Percentiles rank a stretch among this genome's conserved stretches.
phyloP scores from a whole-genome alignment of 164 flowering plant genomes.

The Macadamia integrifolia region DNA sequence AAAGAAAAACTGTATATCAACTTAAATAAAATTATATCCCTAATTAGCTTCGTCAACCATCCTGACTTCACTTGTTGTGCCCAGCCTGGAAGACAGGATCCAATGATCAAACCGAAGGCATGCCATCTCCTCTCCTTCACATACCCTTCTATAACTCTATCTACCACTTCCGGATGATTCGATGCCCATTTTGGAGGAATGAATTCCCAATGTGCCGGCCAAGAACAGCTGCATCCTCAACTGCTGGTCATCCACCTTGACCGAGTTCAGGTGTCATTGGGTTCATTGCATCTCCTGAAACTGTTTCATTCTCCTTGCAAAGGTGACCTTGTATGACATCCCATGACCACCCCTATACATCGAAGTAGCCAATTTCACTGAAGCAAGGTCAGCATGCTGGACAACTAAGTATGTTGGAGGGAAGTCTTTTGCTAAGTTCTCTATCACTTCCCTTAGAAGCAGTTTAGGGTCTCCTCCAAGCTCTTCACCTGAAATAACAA shows the following conservation, averaged over 20 bases:
- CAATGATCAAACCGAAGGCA: too few species aligned
- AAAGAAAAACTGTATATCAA: too few species aligned
- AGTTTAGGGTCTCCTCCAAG: constrained; percentile 10
- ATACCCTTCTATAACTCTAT: too few species aligned
- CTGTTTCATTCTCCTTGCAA: constrained; percentile 15
- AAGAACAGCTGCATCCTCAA: too few species aligned
- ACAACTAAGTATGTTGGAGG: constrained; percentile 22
- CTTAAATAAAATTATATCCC: too few species aligned
- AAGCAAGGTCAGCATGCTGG: constrained; percentile 19
- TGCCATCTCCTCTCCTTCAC: too few species aligned
- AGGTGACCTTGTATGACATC: constrained; percentile 5
- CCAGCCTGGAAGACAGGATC: too few species aligned
- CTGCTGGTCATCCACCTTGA: constrained; percentile 18
- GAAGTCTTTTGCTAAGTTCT: constrained; percentile 20
- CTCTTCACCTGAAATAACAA: constrained; percentile 9
- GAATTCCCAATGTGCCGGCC: too few species aligned
- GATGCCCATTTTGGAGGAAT: too few species aligned
- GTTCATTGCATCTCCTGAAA: constrained; percentile 35
- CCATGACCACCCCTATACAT: neutral
- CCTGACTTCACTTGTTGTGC: too few species aligned
- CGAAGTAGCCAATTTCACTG: constrained; percentile 23
- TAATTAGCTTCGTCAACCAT: too few species aligned
- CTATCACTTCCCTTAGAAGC: constrained; percentile 18
- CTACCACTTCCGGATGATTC: too few species aligned
- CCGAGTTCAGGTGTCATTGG: constrained; percentile 30